Percentiles rank a stretch among this genome's conserved stretches.
phyloP scores from a whole-genome alignment of 2,329 filamentous ascomycete species.

The Colletotrichum tamarilloi region DNA sequence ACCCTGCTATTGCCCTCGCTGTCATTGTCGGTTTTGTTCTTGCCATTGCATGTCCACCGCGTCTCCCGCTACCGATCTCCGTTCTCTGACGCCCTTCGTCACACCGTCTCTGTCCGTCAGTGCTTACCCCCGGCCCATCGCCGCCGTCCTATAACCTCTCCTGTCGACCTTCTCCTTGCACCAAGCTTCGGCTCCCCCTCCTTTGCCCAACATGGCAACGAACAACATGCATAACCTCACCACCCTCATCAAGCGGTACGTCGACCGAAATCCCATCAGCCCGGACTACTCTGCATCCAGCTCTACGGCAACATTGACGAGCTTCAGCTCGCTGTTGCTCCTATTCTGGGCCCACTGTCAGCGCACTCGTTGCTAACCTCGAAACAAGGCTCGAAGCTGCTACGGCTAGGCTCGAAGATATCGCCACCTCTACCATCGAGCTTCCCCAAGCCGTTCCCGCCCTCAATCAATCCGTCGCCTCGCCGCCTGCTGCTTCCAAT shows the following conservation, averaged over 20 bases:
- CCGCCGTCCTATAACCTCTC: slow-evolving; percentile 4
- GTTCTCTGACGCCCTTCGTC: slow-evolving; percentile 1
- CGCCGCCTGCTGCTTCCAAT: slow-evolving; percentile 44
- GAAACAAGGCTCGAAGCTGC: slow-evolving; percentile 89
- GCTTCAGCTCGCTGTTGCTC: background rate
- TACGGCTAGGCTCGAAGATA: slow-evolving; percentile 95
- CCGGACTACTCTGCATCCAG: slow-evolving; percentile 25
- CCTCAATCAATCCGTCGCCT: slow-evolving; percentile 52
- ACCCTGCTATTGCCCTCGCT: background rate
- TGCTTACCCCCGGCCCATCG: background rate
- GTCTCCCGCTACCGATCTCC: background rate
- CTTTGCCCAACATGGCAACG: slow-evolving; percentile 68
- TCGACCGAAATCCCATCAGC: slow-evolving; percentile 32
- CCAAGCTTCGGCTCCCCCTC: slow-evolving; percentile 6
- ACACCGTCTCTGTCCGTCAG: slow-evolving; percentile 14
- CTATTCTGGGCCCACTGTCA: background rate
- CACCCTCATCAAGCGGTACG: slow-evolving; percentile 97
- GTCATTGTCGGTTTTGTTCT: background rate
- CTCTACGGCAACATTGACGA: background rate
- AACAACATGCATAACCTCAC: slow-evolving; percentile 96
- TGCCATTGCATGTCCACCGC: background rate
- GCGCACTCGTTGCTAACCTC: slow-evolving; percentile 54
- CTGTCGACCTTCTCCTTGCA: background rate
- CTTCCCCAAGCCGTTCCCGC: slow-evolving; percentile 62
- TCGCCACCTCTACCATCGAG: slow-evolving; percentile 81